Evolutionary conservation across 352 stramenopile species (phyloP).

Genomic region (Phytophthora brassicae): DNA sequence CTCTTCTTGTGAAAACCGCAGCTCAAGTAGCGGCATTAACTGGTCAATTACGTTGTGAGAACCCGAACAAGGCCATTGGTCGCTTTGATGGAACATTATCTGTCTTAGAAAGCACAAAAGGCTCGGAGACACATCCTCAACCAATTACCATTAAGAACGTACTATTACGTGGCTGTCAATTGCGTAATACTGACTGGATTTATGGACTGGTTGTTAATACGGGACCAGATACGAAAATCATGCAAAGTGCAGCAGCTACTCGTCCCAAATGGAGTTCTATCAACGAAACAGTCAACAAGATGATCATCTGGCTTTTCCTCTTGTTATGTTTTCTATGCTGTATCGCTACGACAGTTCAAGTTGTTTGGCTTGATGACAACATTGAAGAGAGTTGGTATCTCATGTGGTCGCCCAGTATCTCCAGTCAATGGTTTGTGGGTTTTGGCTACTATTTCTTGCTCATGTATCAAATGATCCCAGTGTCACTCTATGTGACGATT

Average conservation of each 20-base stretch:
- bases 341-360: slow-evolving; percentile 55
- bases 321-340: slow-evolving; percentile 61
- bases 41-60: slow-evolving; percentile 65
- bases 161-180: slow-evolving; percentile 80
- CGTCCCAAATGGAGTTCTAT: slow-evolving; percentile 83
- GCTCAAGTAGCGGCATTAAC: slow-evolving; percentile 41
- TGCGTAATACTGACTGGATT: slow-evolving; percentile 90
- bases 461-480: slow-evolving; percentile 96
- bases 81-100: slow-evolving; percentile 75
- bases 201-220: slow-evolving; percentile 91
- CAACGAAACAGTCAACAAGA: slow-evolving; percentile 77
- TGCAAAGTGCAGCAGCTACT: slow-evolving; percentile 67
- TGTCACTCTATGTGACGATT: slow-evolving; percentile 98
- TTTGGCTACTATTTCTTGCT: slow-evolving; percentile 94
- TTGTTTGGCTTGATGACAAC: slow-evolving; percentile 63
- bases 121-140: slow-evolving; percentile 37
- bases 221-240: slow-evolving; percentile 82
- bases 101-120: slow-evolving; percentile 28
- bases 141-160: slow-evolving; percentile 87
- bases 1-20: slow-evolving; percentile 42
- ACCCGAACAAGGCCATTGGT: slow-evolving; percentile 80
- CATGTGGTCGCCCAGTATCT: slow-evolving; percentile 41
- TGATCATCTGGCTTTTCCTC: slow-evolving; percentile 80
- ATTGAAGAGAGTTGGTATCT: slow-evolving; percentile 55
- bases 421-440: slow-evolving; percentile 72